Evolutionary conservation across 306 rosid genomes (phyloP), one percentile per base, ranked within the genome.

Genomic region (Astragalus membranaceus): DNA sequence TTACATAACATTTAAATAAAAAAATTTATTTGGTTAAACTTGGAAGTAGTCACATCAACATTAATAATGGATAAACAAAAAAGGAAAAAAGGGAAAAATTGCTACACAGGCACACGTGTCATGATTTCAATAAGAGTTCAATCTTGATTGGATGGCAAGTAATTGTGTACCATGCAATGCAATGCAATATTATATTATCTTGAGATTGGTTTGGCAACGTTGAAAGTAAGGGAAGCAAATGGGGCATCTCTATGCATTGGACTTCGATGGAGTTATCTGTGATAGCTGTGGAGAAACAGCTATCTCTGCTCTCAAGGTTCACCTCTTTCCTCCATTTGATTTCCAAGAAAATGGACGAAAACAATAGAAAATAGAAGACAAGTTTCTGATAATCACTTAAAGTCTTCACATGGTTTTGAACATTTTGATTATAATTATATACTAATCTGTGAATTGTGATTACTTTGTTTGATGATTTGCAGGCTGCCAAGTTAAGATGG

Each of bases 401-500:
- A 9, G 26, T 61, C 44, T 52, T 20, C 33, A 51, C 7, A 30
- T 73, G 55, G 55, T 52, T 64, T 51, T 51, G 11, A 30, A 50
- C 26, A 14, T 16, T 20, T 53, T 64, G 32, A 17, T 56, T 46
- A 43, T 54, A 4, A 36, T 50, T 16, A 1, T 16, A 39, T 16
- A 52, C 60, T 66, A 20, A 56, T 42, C 5, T 20, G 23, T 20
- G 23, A 20, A 20, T 20, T 35, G 23, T 60, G 20, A 42, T 41
- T 32, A 32, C 39, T 55, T 51, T 53, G 73, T 71, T 76, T 78
- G 61, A 33, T 55, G 11, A 55, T 71, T 63, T 77, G 37, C 49
- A 78, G 97, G 91, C 92, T 78, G 96, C 93, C 20, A 86, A 82
- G 70, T 61, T 83, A 73, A 87, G 92, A 80, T 85, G 97, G 96